Conservation (phyloP, 345 rosid genomes). For the Clarkia xantiana region DNA sequence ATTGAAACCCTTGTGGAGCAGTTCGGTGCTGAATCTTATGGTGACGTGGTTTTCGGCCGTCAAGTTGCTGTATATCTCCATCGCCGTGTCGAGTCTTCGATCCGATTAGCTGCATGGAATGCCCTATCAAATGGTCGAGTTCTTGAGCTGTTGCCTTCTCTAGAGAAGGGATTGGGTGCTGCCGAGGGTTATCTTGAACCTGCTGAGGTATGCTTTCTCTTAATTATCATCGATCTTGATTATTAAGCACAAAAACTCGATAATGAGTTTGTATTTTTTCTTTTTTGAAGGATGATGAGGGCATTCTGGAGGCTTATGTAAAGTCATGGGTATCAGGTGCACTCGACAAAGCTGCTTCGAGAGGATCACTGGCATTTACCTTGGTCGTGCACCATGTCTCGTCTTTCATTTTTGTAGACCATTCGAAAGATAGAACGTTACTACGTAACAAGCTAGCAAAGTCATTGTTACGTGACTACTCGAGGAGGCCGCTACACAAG, state of each 20-base stretch:
- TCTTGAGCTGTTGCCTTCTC: conserved; percentile 71
- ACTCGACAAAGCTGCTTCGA: conserved; percentile 54
- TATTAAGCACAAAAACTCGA: too few species aligned
- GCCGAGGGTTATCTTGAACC: conserved; percentile 78
- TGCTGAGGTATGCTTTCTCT: conserved; percentile 35
- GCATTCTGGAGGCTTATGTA: conserved; percentile 52
- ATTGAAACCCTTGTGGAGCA: conserved; percentile 70
- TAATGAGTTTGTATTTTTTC: background rate
- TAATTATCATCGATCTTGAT: too few species aligned
- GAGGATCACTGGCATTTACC: conserved; percentile 46
- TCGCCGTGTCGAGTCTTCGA: conserved; percentile 42
- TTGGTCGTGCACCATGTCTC: conserved; percentile 59
- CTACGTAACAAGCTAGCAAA: conserved; percentile 46
- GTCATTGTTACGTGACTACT: conserved; percentile 58
- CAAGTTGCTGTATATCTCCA: conserved; percentile 70
- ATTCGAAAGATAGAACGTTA: conserved; percentile 13
- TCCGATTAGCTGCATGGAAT: conserved; percentile 69
- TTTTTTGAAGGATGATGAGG: conserved; percentile 48
- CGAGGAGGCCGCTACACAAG: conserved; percentile 44
- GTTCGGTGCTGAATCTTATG: conserved; percentile 68
- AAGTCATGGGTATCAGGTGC: conserved; percentile 73
- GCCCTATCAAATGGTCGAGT: conserved; percentile 44
- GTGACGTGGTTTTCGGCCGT: conserved; percentile 55
- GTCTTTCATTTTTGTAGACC: conserved; percentile 33
- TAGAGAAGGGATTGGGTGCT: conserved; percentile 47